These are phyloP conservation scores for Metarhizium rileyi DNA, from an alignment of 2,329 filamentous ascomycete genomes.

Conservation along the genomic window DNA sequence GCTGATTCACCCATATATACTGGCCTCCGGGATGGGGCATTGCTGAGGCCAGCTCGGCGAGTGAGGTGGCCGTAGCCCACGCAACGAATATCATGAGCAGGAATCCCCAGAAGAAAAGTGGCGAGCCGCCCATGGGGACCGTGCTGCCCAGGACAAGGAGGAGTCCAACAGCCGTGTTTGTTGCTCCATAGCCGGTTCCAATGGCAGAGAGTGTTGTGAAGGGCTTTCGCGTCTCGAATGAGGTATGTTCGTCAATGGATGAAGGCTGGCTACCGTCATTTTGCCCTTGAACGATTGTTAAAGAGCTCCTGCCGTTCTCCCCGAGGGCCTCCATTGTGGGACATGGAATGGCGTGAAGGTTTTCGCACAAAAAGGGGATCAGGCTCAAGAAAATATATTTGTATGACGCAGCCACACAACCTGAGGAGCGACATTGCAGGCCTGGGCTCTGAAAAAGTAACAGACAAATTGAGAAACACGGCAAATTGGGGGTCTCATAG, in stretches of 20 bases:
- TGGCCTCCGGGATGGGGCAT: conserved; percentile 21
- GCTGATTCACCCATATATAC: conserved; percentile 17
- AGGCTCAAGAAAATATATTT: neutral
- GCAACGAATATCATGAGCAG: conserved; percentile 15
- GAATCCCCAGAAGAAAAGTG: conserved; percentile 18
- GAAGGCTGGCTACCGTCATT: neutral
- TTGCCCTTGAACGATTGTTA: neutral
- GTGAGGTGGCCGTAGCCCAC: conserved; percentile 15
- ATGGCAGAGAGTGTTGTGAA: conserved; percentile 18
- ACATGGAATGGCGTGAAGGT: neutral
- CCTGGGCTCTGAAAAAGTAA: too few relatives aligned
- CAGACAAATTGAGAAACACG: too few relatives aligned
- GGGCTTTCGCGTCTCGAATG: conserved; percentile 15
- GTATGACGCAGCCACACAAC: neutral
- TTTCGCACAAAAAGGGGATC: neutral
- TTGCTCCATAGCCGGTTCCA: conserved; percentile 17
- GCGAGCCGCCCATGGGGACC: conserved; percentile 14
- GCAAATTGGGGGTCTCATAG: too few relatives aligned
- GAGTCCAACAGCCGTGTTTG: conserved; percentile 16
- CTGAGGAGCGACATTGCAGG: neutral
- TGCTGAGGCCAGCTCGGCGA: conserved; percentile 19
- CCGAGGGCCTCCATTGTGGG: neutral
- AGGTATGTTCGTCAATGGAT: neutral
- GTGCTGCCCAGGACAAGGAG: conserved; percentile 14
- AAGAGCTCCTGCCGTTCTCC: neutral